Evolutionary conservation across 2,329 filamentous ascomycete genomes (phyloP).

Genomic region (Clarireedia paspali): DNA sequence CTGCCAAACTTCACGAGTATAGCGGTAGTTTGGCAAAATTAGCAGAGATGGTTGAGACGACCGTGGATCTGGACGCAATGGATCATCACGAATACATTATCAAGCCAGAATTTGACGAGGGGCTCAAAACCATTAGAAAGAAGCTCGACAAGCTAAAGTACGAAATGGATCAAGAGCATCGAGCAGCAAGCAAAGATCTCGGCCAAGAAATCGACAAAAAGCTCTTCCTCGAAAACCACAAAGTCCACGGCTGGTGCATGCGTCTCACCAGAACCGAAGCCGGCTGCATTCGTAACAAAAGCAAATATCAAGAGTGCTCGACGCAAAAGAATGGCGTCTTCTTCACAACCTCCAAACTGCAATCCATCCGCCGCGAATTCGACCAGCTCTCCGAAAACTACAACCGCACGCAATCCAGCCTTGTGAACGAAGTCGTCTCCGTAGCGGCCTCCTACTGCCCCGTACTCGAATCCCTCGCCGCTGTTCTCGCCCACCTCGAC

Average conservation of each 20-base stretch:
- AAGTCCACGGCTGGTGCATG: slow-evolving; percentile 94
- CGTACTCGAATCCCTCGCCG: slow-evolving; percentile 81
- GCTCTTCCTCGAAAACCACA: slow-evolving; percentile 93
- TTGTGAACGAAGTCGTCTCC: slow-evolving; percentile 86
- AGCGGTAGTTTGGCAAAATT: slow-evolving; percentile 76
- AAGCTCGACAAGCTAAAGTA: slow-evolving; percentile 78
- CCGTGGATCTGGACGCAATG: slow-evolving; percentile 88
- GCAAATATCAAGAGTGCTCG: slow-evolving; percentile 84
- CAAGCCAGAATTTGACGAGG: slow-evolving; percentile 95
- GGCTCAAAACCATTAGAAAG: slow-evolving; percentile 77
- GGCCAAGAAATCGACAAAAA: slow-evolving; percentile 96
- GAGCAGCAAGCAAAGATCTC: slow-evolving; percentile 68
- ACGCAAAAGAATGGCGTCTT: slow-evolving; percentile 99
- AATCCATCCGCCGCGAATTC: slow-evolving; percentile 77
- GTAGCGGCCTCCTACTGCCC: slow-evolving; percentile 94
- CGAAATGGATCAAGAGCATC: slow-evolving; percentile 79
- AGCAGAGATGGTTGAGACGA: slow-evolving; percentile 97
- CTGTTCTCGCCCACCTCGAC: slow-evolving; percentile 84
- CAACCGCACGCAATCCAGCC: slow-evolving; percentile 83
- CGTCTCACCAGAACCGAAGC: slow-evolving; percentile 86
- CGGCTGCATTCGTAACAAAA: slow-evolving; percentile 86
- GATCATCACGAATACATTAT: slow-evolving; percentile 98
- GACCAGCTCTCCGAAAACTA: slow-evolving; percentile 93
- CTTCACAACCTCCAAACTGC: slow-evolving; percentile 82
- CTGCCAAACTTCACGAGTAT: slow-evolving; percentile 68